Base-by-base conservation (phyloP, 495 filamentous ascomycete species). In the Penicillium lagena region DNA sequence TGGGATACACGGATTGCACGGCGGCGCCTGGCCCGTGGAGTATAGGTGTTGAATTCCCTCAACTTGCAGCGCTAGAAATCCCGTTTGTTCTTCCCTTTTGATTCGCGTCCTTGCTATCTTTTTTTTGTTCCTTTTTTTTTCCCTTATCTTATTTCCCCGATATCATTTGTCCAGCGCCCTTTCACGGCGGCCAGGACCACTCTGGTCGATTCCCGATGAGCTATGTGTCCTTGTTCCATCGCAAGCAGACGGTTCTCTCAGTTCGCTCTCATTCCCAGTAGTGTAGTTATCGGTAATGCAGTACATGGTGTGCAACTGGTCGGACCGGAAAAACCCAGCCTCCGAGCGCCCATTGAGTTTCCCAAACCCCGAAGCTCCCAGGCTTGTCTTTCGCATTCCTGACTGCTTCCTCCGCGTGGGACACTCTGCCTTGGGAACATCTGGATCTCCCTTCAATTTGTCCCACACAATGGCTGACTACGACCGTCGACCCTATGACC, bases 401-500 rank as follows among this genome's bases (percentile, higher is more conserved):
- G 22, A 22, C 22, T 22, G 22, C 22, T 22, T 22, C 22, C 22
- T 22, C 22, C 22, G 2, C 22, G 22, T 22, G 22, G 22, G 22
- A 22, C 22, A 22, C 22, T 22, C 22, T 3, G 22, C 22, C 4
- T 22, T 22, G 22, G 22, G 22, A 22, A 22, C 22, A 22, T 22
- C 22, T 22, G 22, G 22, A 22, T 22, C 22, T 22, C 22, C 39
- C 37, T 12, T 49, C 35, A 29, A 17, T 31, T 39, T 14, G 22
- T 3, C 38, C 29, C 30, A 17, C 35, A 30, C 38, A 44, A 93
- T 93, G 87, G 82, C 82, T 36, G 86, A 90, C 50, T 78, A 81
- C 63, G 86, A 89, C 49, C 76, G 81, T 42, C 74, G 86, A 33
- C 68, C 77, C 41, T 65, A 75, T 48, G 63, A 73, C 43, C 34